Evolutionary conservation across 306 rosid species (phyloP), one percentile per base, ranked within the genome.

Genomic region (Astragalus membranaceus): DNA sequence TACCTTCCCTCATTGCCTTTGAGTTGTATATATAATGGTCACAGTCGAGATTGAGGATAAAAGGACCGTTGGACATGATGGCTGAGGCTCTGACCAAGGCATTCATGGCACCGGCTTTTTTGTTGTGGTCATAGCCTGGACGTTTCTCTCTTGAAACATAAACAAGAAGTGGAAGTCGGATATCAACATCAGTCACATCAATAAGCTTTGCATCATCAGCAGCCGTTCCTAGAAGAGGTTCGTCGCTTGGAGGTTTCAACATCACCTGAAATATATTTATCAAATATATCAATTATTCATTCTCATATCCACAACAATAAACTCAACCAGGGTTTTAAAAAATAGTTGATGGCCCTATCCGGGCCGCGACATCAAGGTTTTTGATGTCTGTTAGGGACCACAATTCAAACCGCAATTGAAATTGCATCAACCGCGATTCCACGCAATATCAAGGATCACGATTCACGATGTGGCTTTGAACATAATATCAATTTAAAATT

Each of bases 181-280:
- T n/a, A n/a, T n/a, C n/a, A n/a, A n/a, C n/a, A n/a, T n/a, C n/a
- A 1, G 86, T 83, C 67, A 88, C 52, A 64, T 92, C 94, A 56
- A 93, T 81, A 67, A 88, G 85, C 77, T 74, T 84, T 15, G 85
- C 26, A 14, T 88, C 97, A 52, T 90, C 97, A 46, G 78, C 75
- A 63, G 10, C 75, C 59, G 9, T 73, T 84, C 97, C 98, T 49
- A 79, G 79, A 12, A 93, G 88, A 44, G 98, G 92, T 58, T 90
- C 94, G 57, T 93, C 98, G 77, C 98, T 88, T 0, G 98, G 98
- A 79, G 98, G 98, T 79, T 93, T 93, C 80, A 93, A 75, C 98
- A 93, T 93, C 83, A 93, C 96, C 98, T 92, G 82, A 76, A 85
- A 82, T 52, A 39, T 54, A 56, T 60, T 58, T 16, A 62, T 66